phyloP scores from a whole-genome alignment of 768 basidiomycete species.

The Hemileccinum impolitum region DNA sequence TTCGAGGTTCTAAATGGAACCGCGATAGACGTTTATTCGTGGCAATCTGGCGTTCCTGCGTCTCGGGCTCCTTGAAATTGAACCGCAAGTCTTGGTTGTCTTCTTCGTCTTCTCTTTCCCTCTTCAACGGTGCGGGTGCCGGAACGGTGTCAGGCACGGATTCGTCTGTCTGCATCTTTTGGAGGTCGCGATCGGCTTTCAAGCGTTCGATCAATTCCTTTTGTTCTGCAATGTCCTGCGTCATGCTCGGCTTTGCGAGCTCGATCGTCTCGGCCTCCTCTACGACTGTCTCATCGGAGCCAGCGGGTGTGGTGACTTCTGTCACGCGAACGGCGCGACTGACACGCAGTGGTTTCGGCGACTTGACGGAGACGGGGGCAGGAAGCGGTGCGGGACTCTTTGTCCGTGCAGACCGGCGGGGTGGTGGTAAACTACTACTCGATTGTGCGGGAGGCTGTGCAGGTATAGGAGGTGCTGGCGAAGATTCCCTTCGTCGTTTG shows the following conservation, averaged over 20 bases:
- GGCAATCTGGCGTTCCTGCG: slow-evolving; percentile 51
- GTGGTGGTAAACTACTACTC: slow-evolving; percentile 34
- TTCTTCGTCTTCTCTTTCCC: slow-evolving; percentile 42
- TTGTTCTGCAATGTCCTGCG: slow-evolving; percentile 74
- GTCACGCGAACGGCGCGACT: slow-evolving; percentile 20
- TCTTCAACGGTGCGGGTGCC: slow-evolving; percentile 40
- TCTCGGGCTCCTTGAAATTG: slow-evolving; percentile 68
- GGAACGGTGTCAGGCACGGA: slow-evolving; percentile 6
- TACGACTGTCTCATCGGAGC: slow-evolving; percentile 61
- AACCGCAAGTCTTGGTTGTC: slow-evolving; percentile 53
- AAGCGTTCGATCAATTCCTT: slow-evolving; percentile 70
- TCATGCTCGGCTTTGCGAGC: slow-evolving; percentile 59
- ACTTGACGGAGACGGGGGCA: slow-evolving; percentile 31
- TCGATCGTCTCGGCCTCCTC: slow-evolving; percentile 59
- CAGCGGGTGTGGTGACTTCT: slow-evolving; percentile 44
- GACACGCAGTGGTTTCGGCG: slow-evolving; percentile 29
- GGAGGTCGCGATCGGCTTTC: slow-evolving; percentile 56
- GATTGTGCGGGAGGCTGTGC: slow-evolving; percentile 15
- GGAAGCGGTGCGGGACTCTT: slow-evolving; percentile 37
- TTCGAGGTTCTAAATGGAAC: slow-evolving; percentile 58
- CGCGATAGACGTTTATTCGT: slow-evolving; percentile 63
- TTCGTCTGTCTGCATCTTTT: slow-evolving; percentile 24
- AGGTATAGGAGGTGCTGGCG: slow-evolving; percentile 30
- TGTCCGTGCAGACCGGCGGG: slow-evolving; percentile 42
- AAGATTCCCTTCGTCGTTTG: slow-evolving; percentile 67